Conservation (phyloP, 177 flowering plant species). For the Tripterygium wilfordii region DNA sequence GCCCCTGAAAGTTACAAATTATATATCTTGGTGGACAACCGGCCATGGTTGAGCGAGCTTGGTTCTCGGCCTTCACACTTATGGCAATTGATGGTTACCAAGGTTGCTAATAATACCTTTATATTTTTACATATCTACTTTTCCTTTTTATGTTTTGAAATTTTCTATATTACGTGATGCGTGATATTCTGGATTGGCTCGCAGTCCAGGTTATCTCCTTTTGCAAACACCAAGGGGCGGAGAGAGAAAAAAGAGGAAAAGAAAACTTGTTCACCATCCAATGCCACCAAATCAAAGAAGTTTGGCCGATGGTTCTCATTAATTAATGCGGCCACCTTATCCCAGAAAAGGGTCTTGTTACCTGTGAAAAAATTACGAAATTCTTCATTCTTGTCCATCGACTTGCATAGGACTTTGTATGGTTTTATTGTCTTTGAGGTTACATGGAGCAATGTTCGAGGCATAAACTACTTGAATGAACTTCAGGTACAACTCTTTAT, state of each 20-base stretch:
- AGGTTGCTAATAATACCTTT: constrained; percentile 36
- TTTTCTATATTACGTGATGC: neutral
- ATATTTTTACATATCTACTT: neutral
- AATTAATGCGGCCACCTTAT: constrained; percentile 47
- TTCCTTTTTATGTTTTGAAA: neutral
- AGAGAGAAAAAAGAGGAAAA: constrained; percentile 33
- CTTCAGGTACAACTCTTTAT: neutral
- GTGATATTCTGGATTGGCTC: constrained; percentile 8
- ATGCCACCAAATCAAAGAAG: constrained; percentile 22
- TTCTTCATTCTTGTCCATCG: constrained; percentile 44
- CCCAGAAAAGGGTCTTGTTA: constrained; percentile 46
- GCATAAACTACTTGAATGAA: neutral
- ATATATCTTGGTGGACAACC: constrained; percentile 85
- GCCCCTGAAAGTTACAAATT: constrained; percentile 64
- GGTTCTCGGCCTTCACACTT: constrained; percentile 65
- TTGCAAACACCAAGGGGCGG: constrained; percentile 68
- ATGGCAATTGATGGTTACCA: constrained; percentile 97
- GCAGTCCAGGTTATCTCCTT: constrained; percentile 93
- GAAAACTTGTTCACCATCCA: constrained; percentile 21
- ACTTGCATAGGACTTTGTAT: constrained; percentile 68
- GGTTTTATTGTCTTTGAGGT: neutral
- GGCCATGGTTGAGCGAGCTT: constrained; percentile 75
- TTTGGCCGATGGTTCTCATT: constrained; percentile 48
- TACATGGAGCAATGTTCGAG: constrained; percentile 24
- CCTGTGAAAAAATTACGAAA: constrained; percentile 65